Percentiles rank a stretch among this genome's conserved stretches.
Evolutionary conservation across 1,284 basidiomycete species (phyloP).

Genomic region (Marasmius sp.): DNA sequence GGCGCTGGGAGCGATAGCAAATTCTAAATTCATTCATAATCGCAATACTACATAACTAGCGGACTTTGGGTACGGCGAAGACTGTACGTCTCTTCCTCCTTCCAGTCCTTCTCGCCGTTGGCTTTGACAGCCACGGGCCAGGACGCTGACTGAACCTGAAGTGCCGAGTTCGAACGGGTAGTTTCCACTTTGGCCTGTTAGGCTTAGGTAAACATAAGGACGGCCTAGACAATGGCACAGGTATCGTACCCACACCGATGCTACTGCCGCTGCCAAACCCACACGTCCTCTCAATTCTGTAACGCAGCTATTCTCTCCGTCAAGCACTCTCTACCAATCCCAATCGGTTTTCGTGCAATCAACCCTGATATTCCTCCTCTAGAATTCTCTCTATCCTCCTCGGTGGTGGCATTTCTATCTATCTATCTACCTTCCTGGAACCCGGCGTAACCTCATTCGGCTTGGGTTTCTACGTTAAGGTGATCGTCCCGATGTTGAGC

Average conservation of each 20-base stretch:
- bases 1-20: no score
- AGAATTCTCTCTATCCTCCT: conserved; percentile 12
- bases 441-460: conserved; percentile 48
- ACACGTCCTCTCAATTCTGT: conserved; percentile 72
- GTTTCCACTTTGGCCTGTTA: conserved; percentile 86
- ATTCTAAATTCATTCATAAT: no score
- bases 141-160: no score
- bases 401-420: no score
- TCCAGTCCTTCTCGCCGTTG: conserved; percentile 29
- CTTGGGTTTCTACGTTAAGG: conserved; percentile 68
- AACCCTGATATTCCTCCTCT: conserved; percentile 69
- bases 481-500: conserved; percentile 48
- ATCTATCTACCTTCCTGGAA: no score
- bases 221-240: conserved; percentile 38
- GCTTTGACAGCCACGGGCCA: conserved; percentile 33
- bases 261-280: conserved; percentile 57
- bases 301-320: conserved; percentile 93
- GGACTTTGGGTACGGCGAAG: no score
- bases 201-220: conserved; percentile 44
- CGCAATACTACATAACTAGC: no score
- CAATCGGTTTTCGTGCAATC: conserved; percentile 82
- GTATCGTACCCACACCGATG: not conserved
- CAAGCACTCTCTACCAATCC: conserved; percentile 68
- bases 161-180: no score
- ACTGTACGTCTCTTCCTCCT: no score